Evolutionary conservation across 2,329 filamentous ascomycete species (phyloP), one percentile per base, ranked within the genome.

Genomic region (Teratosphaeriaceae sp.): DNA sequence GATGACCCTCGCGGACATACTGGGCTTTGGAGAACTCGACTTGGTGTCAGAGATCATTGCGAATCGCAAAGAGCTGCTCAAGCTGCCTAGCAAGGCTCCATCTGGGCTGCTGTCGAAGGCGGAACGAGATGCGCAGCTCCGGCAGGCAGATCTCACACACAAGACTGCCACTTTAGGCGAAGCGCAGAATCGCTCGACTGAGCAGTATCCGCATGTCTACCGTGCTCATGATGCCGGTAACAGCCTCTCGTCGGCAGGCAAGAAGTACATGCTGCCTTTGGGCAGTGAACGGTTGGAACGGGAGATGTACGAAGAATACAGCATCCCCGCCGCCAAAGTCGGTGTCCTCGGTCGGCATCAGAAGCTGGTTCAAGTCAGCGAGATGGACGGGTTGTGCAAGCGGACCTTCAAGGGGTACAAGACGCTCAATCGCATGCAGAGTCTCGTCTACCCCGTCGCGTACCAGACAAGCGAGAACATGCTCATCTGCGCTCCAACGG

Each of bases 401-500:
- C 80, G 78, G n/a, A 98, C 92, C 0, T 98, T 98, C 70, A 86
- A 84, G 59, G 89, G 89, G 0, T 98, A 98, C 72, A 90, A 89
- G 66, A 70, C 85, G 2, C 75, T 98, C 46, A 98, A 98, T 60
- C 84, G 94, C 21, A 98, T 98, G 94, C 92, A 98, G 68, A 97
- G 89, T 62, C 73, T 98, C 37, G 86, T 97, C 0, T 95, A 95
- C 57, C 88, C 88, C 1, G 87, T 98, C 4, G 92, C 89, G 0
- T 97, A 98, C 68, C 87, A 84, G 62, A 96, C 88, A 2, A 95
- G 82, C 59, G 92, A 98, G 67, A 98, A 98, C 55, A 96, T 98
- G 90, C 78, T 98, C 40, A 94, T 98, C 46, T 98, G 92, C 65
- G 92, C 92, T 18, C 92, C 92, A 3, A 98, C 92, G 42, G 92